Base-by-base conservation (phyloP, 805 yeast species). In the Pichia ethanolica region DNA sequence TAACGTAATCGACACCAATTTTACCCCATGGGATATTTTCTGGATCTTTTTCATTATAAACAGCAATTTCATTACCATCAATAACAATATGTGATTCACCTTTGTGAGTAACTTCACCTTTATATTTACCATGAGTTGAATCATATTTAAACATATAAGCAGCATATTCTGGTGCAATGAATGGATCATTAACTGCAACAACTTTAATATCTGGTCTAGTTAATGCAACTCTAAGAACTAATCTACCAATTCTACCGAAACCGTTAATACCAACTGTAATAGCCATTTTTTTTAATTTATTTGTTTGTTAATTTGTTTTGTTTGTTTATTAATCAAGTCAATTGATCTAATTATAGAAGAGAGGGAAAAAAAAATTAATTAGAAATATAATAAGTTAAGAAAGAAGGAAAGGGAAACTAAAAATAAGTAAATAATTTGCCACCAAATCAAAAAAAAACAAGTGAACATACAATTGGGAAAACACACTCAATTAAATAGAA, bases 71-170 rank as follows among this genome's bases (percentile, higher is more conserved):
- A 61, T 77, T 68, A 62, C 89, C 91, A 68, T 83, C 79, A 67
- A 88, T 79, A 71, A 83, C 69, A 55, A 88, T 71, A 65, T 70
- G 62, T 62, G 28, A 27, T 27, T 74, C 76, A 55, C 74, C 88
- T 58, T 78, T 78, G 58, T 61, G 54, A 60, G 73, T 53, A 55
- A 88, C 95, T 53, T 74, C 80, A 65, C 96, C 96, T 66, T 74
- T 71, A 83, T 71, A 89, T 68, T 74, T 76, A 65, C 96, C 95
- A 77, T 88, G 96, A 59, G 95, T 88, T 54, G 96, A 86, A 73
- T 88, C 96, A 74, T 87, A 88, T 78, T 88, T 89, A 86, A 88
- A 87, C 89, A 88, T 82, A 81, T 88, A 88, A 57, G 96, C 86
- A 65, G 96, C 96, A 73, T 88, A 88, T 60, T 88, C 95, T 53